These are phyloP conservation scores for Magnolia kwangsiensis DNA, from an alignment of 164 flowering plant genomes.

Conservation along the genomic window DNA sequence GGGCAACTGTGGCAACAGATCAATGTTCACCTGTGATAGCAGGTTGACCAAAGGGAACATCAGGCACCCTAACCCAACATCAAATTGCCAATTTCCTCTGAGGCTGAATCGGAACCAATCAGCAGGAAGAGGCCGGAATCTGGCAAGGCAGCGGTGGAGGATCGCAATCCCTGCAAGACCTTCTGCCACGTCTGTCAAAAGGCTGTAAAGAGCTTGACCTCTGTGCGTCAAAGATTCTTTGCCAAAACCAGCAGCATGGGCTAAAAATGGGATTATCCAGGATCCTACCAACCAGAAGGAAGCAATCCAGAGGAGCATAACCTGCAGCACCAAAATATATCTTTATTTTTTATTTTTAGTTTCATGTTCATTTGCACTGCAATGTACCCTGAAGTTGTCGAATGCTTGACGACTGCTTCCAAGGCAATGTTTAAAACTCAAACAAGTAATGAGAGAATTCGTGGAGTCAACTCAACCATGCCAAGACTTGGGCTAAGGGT, in stretches of 20 bases:
- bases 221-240: slow-evolving; percentile 76
- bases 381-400: no score
- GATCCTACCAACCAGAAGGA: slow-evolving; percentile 97
- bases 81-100: slow-evolving; percentile 74
- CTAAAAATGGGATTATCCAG: slow-evolving; percentile 87
- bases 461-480: no score
- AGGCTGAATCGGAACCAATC: slow-evolving; percentile 86
- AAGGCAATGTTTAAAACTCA: no score
- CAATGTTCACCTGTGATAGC: slow-evolving; percentile 81
- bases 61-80: slow-evolving; percentile 81
- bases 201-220: slow-evolving; percentile 93
- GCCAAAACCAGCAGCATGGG: slow-evolving; percentile 73
- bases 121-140: slow-evolving; percentile 73
- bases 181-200: slow-evolving; percentile 84
- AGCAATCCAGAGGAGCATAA: slow-evolving; percentile 88
- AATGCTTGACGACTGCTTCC: no score
- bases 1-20: slow-evolving; percentile 66
- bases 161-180: slow-evolving; percentile 94
- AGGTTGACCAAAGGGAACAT: slow-evolving; percentile 93
- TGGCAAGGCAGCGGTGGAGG: slow-evolving; percentile 75
- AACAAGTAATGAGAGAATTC: no score
- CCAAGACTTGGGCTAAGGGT: no score
- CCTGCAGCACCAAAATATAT: slow-evolving; percentile 45
- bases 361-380: no score
- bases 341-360: no score